phyloP scores from a whole-genome alignment of 208 protist species.

The Trichomonas gallinae region DNA sequence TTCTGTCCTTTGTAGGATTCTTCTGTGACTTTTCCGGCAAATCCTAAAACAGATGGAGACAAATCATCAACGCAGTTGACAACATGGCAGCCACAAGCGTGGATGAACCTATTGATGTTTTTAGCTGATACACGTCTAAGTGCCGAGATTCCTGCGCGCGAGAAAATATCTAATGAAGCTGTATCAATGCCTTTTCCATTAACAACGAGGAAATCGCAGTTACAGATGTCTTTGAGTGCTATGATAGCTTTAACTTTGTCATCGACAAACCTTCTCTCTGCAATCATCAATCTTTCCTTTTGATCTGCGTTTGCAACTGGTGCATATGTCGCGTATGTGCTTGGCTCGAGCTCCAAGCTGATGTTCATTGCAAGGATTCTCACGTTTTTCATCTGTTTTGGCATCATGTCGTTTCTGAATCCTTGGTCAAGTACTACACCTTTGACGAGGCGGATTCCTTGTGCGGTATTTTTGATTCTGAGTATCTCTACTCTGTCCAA shows the following conservation, averaged over 20 bases:
- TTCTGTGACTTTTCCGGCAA: conserved; percentile 13
- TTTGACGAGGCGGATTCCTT: background rate
- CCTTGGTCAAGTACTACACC: background rate
- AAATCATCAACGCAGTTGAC: background rate
- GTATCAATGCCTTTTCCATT: background rate
- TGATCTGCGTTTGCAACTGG: background rate
- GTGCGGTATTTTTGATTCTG: background rate
- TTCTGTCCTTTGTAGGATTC: background rate
- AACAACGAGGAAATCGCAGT: background rate
- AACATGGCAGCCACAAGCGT: background rate
- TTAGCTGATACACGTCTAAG: background rate
- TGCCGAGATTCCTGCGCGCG: background rate
- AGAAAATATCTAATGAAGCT: background rate
- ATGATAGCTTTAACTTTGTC: background rate
- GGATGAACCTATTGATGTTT: background rate
- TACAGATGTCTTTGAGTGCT: background rate
- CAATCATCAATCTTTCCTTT: background rate
- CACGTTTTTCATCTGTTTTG: background rate
- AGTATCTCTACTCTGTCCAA: background rate
- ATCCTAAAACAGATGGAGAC: background rate
- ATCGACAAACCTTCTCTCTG: background rate
- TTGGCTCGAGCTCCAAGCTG: background rate
- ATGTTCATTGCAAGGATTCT: background rate
- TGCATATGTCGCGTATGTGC: background rate
- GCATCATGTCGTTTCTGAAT: background rate